Conservation (phyloP, 441 rosid genomes). For the Erysimum cheiri region DNA sequence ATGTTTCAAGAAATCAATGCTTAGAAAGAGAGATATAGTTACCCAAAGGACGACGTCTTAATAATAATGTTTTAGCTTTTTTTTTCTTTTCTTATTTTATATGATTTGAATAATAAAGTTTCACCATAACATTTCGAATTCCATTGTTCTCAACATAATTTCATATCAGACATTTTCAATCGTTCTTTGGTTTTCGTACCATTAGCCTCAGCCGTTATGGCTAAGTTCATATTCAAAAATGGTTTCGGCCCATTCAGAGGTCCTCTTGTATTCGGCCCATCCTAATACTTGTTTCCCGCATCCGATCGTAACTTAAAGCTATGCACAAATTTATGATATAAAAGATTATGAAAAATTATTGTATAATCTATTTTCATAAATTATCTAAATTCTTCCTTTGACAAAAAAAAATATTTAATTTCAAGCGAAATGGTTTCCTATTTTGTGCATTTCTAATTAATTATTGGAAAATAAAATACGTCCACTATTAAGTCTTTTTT, state of each 20-base stretch:
- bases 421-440: neutral
- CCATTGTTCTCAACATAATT: neutral
- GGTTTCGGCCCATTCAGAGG: neutral
- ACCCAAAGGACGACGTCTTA: neutral
- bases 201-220: neutral
- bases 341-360: too few species aligned
- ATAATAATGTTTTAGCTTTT: neutral
- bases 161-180: neutral
- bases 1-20: conserved; percentile 1
- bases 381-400: too few species aligned
- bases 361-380: too few species aligned
- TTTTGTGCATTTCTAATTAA: neutral
- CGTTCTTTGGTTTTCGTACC: neutral
- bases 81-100: neutral
- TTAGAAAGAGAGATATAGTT: neutral
- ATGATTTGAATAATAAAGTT: neutral
- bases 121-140: neutral
- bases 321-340: too few species aligned
- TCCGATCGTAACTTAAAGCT: too few species aligned
- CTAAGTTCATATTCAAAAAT: neutral
- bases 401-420: too few species aligned
- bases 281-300: too few species aligned
- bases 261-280: too few species aligned
- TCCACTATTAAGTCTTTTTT: neutral
- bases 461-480: neutral